phyloP scores from a whole-genome alignment of 2,329 filamentous ascomycete genomes.

The Trichoderma atrobrunneum region DNA sequence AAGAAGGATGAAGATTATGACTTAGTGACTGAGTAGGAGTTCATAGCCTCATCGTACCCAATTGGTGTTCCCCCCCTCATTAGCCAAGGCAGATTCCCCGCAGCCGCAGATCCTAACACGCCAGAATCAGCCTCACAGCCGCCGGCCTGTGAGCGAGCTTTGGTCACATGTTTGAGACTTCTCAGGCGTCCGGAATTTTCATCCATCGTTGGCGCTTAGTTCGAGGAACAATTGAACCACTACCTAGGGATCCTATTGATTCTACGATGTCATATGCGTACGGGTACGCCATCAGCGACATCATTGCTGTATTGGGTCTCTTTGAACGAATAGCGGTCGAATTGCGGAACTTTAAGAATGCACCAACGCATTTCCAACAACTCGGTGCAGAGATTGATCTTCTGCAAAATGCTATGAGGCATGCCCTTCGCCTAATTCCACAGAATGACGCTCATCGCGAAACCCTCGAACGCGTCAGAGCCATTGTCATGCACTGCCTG shows the following conservation, averaged over 20 bases:
- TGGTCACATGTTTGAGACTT: not conserved
- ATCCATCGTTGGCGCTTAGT: no score
- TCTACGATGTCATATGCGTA: not conserved
- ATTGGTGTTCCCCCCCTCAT: not conserved
- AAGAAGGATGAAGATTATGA: not conserved
- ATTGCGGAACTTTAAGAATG: not conserved
- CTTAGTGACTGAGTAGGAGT: not conserved
- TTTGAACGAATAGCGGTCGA: not conserved
- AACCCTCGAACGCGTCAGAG: not conserved
- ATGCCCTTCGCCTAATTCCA: not conserved
- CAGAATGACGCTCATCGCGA: not conserved
- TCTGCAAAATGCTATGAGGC: not conserved
- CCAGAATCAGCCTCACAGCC: not conserved
- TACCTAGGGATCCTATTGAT: not conserved
- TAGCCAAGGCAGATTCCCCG: not conserved
- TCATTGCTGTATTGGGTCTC: not conserved
- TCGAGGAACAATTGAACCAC: not conserved
- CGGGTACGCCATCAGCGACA: not conserved
- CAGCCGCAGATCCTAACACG: not conserved
- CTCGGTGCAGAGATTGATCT: not conserved
- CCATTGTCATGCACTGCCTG: not conserved
- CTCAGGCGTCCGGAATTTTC: not conserved
- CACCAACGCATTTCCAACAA: not conserved
- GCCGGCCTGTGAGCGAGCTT: not conserved
- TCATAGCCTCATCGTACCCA: not conserved